A percentile compares a stretch with the other conserved stretches of the same genome.
Conservation (phyloP, 257 asterid genomes). For the Oldenlandia corymbosa region DNA sequence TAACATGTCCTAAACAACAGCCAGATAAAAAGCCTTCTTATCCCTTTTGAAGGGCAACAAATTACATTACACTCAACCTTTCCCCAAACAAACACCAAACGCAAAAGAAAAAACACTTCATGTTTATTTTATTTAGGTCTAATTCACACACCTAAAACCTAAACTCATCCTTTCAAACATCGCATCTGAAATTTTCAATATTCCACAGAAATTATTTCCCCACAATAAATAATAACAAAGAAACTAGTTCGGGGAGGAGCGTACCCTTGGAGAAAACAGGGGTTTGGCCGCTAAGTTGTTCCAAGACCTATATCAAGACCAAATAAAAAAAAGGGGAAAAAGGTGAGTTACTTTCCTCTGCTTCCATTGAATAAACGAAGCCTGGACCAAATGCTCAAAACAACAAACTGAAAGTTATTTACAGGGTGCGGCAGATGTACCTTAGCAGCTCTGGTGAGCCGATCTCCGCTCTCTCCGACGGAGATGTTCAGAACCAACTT, state of each 20-base stretch:
- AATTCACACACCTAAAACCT: neutral
- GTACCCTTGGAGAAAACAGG: conserved; percentile 65
- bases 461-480: conserved; percentile 68
- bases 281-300: conserved; percentile 50
- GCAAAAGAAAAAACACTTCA: too few relatives aligned
- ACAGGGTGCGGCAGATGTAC: conserved; percentile 3
- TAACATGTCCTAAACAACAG: too few relatives aligned
- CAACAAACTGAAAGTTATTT: neutral
- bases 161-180: neutral
- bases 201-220: neutral
- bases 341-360: neutral
- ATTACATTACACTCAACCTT: too few relatives aligned
- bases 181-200: too few relatives aligned
- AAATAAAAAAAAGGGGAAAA: neutral
- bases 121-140: too few relatives aligned
- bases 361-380: neutral
- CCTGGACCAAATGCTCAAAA: neutral
- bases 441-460: conserved; percentile 58
- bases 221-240: neutral
- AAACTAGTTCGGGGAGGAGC: neutral
- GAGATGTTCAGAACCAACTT: conserved; percentile 65
- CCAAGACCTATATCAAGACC: conserved; percentile 34
- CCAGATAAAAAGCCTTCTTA: too few relatives aligned
- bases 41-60: too few relatives aligned
- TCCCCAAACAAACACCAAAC: too few relatives aligned